phyloP scores from a whole-genome alignment of 495 filamentous ascomycete genomes.

The Hypoxylon rickii region DNA sequence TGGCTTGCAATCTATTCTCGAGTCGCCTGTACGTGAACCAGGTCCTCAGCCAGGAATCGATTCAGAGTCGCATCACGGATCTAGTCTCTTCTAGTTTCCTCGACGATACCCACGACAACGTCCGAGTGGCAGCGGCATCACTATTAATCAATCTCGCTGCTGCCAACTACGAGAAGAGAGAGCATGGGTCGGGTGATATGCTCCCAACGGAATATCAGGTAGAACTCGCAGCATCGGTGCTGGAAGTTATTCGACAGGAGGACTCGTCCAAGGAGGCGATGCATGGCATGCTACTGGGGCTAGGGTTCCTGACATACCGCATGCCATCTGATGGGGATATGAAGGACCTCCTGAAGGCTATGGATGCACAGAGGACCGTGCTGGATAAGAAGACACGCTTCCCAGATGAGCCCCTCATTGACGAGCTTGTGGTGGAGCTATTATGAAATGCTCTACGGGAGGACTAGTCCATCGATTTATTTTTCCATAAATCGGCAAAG shows the following conservation, averaged over 20 bases:
- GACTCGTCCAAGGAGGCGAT: conserved; percentile 70
- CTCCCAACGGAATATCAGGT: conserved; percentile 72
- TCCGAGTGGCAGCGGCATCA: conserved; percentile 77
- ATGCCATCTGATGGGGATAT: conserved; percentile 69
- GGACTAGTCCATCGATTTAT: too few species aligned
- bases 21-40: conserved; percentile 59
- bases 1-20: conserved; percentile 66
- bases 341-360: conserved; percentile 70
- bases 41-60: conserved; percentile 43
- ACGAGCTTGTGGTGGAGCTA: conserved; percentile 58
- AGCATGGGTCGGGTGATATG: conserved; percentile 62
- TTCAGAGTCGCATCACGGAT: conserved; percentile 47
- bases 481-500: not conserved
- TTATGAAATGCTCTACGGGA: conserved; percentile 36
- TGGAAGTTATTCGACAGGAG: conserved; percentile 75
- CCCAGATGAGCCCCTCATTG: conserved; percentile 58
- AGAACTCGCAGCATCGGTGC: conserved; percentile 73
- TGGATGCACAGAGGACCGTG: conserved; percentile 69
- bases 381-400: conserved; percentile 58
- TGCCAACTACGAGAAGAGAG: conserved; percentile 68
- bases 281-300: conserved; percentile 70
- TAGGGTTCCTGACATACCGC: conserved; percentile 76
- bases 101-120: conserved; percentile 54
- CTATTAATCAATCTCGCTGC: conserved; percentile 82
- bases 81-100: conserved; percentile 60